phyloP scores from a whole-genome alignment of 371 early-diverging fungal species.

The Apophysomyces ossiformis region DNA sequence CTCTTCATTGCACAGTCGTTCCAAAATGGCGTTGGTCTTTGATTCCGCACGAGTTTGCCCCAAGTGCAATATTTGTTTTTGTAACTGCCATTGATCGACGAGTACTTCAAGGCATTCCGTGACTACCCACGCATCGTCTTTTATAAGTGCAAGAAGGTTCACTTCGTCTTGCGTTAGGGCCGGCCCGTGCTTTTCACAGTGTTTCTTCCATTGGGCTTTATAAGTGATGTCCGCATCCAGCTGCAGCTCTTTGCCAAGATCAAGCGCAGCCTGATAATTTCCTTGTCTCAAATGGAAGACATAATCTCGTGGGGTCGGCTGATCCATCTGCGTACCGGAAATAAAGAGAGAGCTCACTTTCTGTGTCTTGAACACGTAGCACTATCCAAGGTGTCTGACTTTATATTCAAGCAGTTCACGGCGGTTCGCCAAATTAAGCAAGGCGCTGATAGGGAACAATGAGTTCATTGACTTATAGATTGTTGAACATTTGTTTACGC shows the following conservation, averaged over 20 bases:
- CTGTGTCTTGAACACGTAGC: background rate
- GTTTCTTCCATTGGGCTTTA: constrained; percentile 64
- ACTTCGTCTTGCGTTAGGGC: constrained; percentile 43
- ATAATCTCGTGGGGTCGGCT: constrained; percentile 39
- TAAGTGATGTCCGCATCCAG: constrained; percentile 67
- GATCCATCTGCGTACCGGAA: constrained; percentile 28
- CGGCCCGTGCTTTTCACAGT: constrained; percentile 14
- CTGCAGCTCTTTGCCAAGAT: constrained; percentile 57
- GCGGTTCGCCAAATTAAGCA: too few relatives aligned
- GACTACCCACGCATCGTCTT: constrained; percentile 72
- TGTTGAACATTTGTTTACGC: too few relatives aligned
- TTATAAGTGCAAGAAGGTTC: constrained; percentile 55
- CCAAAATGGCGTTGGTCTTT: constrained; percentile 48
- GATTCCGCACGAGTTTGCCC: constrained; percentile 58
- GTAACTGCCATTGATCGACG: constrained; percentile 32
- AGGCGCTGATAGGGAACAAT: too few relatives aligned
- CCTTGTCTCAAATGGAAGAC: constrained; percentile 43
- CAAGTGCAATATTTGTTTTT: constrained; percentile 53
- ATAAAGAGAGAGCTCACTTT: background rate
- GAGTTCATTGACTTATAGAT: too few relatives aligned
- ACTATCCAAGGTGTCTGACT: background rate
- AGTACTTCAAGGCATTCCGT: constrained; percentile 52
- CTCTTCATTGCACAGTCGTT: constrained; percentile 26
- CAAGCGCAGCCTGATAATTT: constrained; percentile 70
- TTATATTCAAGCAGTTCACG: background rate